Evolutionary conservation across 192 early-diverging fungal species (phyloP).

Genomic region (Backusella tuberculispora): DNA sequence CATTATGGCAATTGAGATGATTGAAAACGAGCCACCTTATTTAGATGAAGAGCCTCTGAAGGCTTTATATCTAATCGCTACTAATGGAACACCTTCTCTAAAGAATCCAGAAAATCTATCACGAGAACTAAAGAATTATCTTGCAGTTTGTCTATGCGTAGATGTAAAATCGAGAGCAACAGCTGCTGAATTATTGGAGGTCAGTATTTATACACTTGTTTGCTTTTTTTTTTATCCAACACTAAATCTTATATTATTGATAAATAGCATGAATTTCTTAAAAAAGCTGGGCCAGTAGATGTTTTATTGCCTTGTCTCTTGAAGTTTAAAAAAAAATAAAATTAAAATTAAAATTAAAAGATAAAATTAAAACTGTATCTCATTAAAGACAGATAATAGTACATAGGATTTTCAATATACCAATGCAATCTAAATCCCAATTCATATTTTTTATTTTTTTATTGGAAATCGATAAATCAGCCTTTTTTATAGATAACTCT

Average conservation of each 20-base stretch:
- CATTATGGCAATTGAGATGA: constrained; percentile 98
- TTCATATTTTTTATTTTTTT: neutral
- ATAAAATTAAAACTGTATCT: neutral
- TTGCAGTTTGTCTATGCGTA: constrained; percentile 62
- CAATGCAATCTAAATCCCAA: too few relatives aligned
- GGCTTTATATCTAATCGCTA: constrained; percentile 93
- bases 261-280: constrained; percentile 74
- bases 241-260: neutral
- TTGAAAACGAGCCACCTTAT: constrained; percentile 97
- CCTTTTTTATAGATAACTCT: neutral
- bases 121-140: constrained; percentile 58
- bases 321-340: constrained; percentile 28
- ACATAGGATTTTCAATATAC: neutral
- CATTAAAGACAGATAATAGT: neutral
- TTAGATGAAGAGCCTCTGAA: constrained; percentile 92
- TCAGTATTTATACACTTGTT: constrained; percentile 28
- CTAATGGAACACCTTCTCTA: constrained; percentile 91
- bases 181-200: constrained; percentile 75
- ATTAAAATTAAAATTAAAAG: constrained; percentile 5
- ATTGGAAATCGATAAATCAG: neutral
- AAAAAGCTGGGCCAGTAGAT: constrained; percentile 54
- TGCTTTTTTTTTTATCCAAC: neutral
- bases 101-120: constrained; percentile 64
- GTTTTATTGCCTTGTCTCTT: constrained; percentile 23
- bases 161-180: constrained; percentile 80